A percentile compares a stretch with the other conserved stretches of the same genome.
Conservation (phyloP, 805 yeast genomes). For the Candida corydali region DNA sequence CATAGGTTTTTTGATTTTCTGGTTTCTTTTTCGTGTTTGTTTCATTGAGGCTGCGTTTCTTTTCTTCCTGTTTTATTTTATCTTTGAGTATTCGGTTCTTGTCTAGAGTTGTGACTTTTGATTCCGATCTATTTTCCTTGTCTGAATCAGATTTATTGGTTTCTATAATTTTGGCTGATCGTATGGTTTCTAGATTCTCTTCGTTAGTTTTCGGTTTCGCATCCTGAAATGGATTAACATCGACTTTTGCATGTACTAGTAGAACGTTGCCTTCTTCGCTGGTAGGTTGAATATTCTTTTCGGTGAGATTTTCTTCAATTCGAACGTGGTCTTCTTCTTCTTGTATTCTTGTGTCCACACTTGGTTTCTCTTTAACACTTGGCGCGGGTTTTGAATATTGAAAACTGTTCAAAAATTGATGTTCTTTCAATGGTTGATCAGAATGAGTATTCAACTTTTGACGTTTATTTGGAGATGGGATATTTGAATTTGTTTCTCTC, state of each 20-base stretch:
- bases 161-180: not conserved
- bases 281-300: no score
- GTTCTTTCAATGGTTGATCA: not conserved
- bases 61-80: not conserved
- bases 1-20: conserved; percentile 11
- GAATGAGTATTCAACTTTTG: conserved; percentile 16
- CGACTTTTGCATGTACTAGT: conserved; percentile 3
- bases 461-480: conserved; percentile 37
- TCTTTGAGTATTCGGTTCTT: not conserved
- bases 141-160: not conserved
- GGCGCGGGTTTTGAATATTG: not conserved
- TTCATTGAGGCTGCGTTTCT: not conserved
- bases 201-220: not conserved
- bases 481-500: conserved; percentile 36
- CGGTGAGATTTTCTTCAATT: no score
- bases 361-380: not conserved
- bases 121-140: not conserved
- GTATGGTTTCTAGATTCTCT: not conserved
- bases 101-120: not conserved
- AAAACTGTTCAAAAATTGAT: not conserved
- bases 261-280: not conserved
- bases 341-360: no score
- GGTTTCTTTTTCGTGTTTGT: not conserved
- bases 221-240: not conserved
- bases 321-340: no score